Evolutionary conservation across 2,329 filamentous ascomycete species (phyloP).

Genomic region (Monosporascus ibericus): DNA sequence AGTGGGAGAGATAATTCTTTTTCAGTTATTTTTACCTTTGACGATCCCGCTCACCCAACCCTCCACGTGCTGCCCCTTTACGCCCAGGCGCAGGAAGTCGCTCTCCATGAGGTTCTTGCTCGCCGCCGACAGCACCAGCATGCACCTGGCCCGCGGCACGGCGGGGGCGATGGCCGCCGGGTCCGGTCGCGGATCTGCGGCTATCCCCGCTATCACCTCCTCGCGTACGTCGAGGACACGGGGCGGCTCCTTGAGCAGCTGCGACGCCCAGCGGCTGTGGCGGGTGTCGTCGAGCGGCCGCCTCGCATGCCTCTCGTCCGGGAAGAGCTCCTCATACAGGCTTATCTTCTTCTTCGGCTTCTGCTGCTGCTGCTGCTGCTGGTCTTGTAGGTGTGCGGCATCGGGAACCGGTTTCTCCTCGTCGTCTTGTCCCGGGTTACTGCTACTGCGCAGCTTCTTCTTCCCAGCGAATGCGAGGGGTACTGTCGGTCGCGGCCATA

Average conservation of each 20-base stretch:
- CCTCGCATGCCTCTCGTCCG: conserved; percentile 36
- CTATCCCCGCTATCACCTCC: not conserved
- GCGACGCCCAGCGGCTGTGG: conserved; percentile 15
- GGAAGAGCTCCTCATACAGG: conserved; percentile 47
- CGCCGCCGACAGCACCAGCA: conserved; percentile 53
- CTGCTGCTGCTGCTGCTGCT: not conserved
- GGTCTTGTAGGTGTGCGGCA: conserved; percentile 2
- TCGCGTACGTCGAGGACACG: conserved; percentile 4
- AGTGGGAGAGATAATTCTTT: too few relatives aligned
- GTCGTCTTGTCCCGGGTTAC: not conserved
- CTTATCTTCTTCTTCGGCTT: conserved; percentile 15
- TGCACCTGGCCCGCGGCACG: conserved; percentile 16
- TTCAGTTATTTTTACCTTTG: conserved; percentile 35
- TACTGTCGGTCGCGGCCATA: conserved; percentile 17
- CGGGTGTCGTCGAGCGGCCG: conserved; percentile 1
- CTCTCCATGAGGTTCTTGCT: conserved; percentile 55
- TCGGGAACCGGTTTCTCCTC: not conserved
- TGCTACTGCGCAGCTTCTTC: conserved; percentile 15
- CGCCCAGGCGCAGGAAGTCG: conserved; percentile 66
- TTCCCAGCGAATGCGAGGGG: not conserved
- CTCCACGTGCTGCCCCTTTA: conserved; percentile 57
- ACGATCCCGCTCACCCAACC: conserved; percentile 60
- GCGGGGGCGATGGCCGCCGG: conserved; percentile 1
- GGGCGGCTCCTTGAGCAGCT: conserved; percentile 6
- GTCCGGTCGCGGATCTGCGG: not conserved